Conservation (phyloP, 495 filamentous ascomycete genomes). For the Aspergillus affinis region DNA sequence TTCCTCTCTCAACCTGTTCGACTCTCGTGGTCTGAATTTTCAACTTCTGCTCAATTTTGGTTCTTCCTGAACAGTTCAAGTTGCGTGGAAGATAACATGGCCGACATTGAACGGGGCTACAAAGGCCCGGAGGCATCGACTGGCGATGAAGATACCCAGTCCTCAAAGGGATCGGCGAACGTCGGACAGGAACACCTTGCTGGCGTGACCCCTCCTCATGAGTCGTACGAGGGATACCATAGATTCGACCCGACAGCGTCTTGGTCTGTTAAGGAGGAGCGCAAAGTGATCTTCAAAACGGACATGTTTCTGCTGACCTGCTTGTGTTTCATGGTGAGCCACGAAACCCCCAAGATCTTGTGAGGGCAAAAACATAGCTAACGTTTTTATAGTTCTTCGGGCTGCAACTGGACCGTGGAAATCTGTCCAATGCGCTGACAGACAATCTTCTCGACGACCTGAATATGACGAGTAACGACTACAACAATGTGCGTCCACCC, state of each 20-base stretch:
- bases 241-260: constrained; percentile 49
- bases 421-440: constrained; percentile 52
- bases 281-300: constrained; percentile 45
- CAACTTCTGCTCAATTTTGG: background rate
- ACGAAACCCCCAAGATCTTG: background rate
- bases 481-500: constrained; percentile 27
- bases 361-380: background rate
- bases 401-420: constrained; percentile 56
- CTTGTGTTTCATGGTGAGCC: constrained; percentile 39
- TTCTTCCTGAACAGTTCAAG: background rate
- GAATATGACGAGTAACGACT: constrained; percentile 49
- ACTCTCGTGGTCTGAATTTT: background rate
- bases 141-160: constrained; percentile 10
- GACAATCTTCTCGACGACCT: constrained; percentile 55
- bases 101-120: constrained; percentile 19
- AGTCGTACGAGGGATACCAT: constrained; percentile 48
- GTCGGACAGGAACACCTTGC: constrained; percentile 27
- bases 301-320: constrained; percentile 49
- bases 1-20: too few relatives aligned
- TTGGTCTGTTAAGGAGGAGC: constrained; percentile 55
- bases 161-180: constrained; percentile 13
- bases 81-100: constrained; percentile 6
- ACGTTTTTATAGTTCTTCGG: constrained; percentile 44
- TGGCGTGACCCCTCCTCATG: constrained; percentile 23
- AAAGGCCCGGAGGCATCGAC: constrained; percentile 7